These are phyloP conservation scores for Polyporus tsugae DNA, from an alignment of 1,284 basidiomycete genomes.

Conservation along the genomic window DNA sequence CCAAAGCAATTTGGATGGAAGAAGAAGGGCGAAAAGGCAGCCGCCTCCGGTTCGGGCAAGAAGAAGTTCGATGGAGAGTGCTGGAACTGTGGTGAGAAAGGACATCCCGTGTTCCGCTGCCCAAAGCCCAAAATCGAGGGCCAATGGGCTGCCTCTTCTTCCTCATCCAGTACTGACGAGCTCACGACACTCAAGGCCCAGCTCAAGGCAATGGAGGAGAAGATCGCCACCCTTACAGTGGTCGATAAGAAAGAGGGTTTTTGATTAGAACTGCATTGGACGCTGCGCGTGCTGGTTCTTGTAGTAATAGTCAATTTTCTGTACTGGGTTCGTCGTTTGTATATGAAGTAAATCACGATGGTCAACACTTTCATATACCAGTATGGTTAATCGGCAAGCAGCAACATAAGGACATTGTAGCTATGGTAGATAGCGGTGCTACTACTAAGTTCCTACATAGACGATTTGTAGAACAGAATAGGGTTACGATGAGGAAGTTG, in stretches of 20 bases:
- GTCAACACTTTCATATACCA: background rate
- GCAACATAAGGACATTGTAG: background rate
- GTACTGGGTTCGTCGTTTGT: background rate
- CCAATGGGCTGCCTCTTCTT: background rate
- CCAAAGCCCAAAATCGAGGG: background rate
- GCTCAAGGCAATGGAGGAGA: background rate
- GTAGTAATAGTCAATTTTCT: background rate
- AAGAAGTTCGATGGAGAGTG: background rate
- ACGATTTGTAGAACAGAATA: background rate
- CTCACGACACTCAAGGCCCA: background rate
- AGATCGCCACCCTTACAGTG: background rate
- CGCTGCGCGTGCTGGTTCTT: background rate
- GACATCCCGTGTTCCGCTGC: background rate
- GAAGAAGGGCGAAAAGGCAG: background rate
- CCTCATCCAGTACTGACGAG: background rate
- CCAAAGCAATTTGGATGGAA: background rate
- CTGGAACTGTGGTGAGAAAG: background rate
- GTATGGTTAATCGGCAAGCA: background rate
- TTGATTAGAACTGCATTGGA: background rate
- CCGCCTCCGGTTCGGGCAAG: background rate
- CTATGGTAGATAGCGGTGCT: background rate
- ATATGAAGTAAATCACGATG: background rate
- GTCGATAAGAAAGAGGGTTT: background rate
- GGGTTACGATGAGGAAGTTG: background rate
- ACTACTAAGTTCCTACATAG: background rate